Percentiles rank a stretch among this genome's conserved stretches.
Conservation (phyloP, 768 basidiomycete species). For the Suillus hirtellus region DNA sequence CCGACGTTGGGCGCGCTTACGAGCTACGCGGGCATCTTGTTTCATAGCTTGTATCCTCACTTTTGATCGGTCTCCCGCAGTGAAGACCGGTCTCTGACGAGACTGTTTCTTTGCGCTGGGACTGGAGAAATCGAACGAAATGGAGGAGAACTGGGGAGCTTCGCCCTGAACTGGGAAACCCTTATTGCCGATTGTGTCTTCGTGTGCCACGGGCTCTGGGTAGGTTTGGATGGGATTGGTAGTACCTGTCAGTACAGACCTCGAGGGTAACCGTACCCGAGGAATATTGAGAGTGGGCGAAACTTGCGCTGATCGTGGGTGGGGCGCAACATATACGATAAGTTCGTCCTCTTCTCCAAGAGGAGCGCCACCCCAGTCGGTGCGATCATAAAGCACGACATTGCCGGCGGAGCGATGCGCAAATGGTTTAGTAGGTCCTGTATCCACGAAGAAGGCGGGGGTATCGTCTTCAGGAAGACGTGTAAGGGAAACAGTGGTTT, state of each 20-base stretch:
- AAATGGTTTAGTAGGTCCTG: slow-evolving; percentile 27
- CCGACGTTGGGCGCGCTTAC: slow-evolving; percentile 26
- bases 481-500: background rate
- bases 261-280: slow-evolving; percentile 20
- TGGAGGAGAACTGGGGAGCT: slow-evolving; percentile 30
- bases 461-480: background rate
- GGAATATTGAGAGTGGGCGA: slow-evolving; percentile 20
- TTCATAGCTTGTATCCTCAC: slow-evolving; percentile 27
- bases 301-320: slow-evolving; percentile 46
- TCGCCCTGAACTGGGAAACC: slow-evolving; percentile 2
- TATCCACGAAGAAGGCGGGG: slow-evolving; percentile 42
- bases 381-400: slow-evolving; percentile 24
- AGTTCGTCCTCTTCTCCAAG: slow-evolving; percentile 57
- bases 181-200: background rate
- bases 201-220: background rate
- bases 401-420: slow-evolving; percentile 19
- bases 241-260: slow-evolving; percentile 29
- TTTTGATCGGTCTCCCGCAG: slow-evolving; percentile 24
- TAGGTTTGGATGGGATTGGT: slow-evolving; percentile 11
- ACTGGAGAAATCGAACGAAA: slow-evolving; percentile 21
- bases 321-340: slow-evolving; percentile 78
- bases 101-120: slow-evolving; percentile 17
- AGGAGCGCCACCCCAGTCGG: slow-evolving; percentile 16
- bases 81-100: slow-evolving; percentile 34
- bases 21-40: slow-evolving; percentile 14